These are phyloP conservation scores for Apiotrichum brassicae DNA, from an alignment of 1,284 basidiomycete species.

Conservation along the genomic window DNA sequence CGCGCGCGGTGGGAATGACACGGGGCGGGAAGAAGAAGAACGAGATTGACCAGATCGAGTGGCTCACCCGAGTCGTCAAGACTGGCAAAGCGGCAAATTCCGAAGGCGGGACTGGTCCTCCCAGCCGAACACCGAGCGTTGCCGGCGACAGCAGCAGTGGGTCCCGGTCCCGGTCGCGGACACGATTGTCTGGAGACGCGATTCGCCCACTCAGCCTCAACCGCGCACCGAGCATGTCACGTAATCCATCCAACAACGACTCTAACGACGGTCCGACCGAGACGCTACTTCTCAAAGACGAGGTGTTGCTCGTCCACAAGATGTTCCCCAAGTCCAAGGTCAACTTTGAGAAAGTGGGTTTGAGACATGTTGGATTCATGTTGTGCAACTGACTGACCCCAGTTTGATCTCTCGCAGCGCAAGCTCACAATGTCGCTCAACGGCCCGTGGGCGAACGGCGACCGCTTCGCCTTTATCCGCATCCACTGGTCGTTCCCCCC, in stretches of 20 bases:
- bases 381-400: slow-evolving; percentile 1
- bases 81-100: slow-evolving; percentile 9
- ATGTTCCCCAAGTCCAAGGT: slow-evolving; percentile 64
- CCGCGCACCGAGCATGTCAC: slow-evolving; percentile 3
- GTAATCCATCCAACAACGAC: slow-evolving; percentile 17
- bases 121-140: slow-evolving; percentile 4
- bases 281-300: slow-evolving; percentile 64
- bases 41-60: slow-evolving; percentile 45
- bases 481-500: slow-evolving; percentile 85
- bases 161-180: slow-evolving; percentile 10
- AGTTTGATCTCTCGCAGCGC: slow-evolving; percentile 73
- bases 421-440: slow-evolving; percentile 79
- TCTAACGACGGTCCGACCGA: slow-evolving; percentile 15
- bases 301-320: slow-evolving; percentile 72
- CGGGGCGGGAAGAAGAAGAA: slow-evolving; percentile 33
- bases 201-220: slow-evolving; percentile 5
- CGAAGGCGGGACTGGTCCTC: slow-evolving; percentile 5
- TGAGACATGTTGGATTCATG: background rate
- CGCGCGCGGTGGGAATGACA: slow-evolving; percentile 42
- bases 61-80: slow-evolving; percentile 43
- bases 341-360: slow-evolving; percentile 72
- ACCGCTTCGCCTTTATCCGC: slow-evolving; percentile 57
- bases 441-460: slow-evolving; percentile 78
- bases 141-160: slow-evolving; percentile 28
- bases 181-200: background rate